Base-by-base conservation (phyloP, 2,329 filamentous ascomycete genomes). In the Fusarium bulbicola region DNA sequence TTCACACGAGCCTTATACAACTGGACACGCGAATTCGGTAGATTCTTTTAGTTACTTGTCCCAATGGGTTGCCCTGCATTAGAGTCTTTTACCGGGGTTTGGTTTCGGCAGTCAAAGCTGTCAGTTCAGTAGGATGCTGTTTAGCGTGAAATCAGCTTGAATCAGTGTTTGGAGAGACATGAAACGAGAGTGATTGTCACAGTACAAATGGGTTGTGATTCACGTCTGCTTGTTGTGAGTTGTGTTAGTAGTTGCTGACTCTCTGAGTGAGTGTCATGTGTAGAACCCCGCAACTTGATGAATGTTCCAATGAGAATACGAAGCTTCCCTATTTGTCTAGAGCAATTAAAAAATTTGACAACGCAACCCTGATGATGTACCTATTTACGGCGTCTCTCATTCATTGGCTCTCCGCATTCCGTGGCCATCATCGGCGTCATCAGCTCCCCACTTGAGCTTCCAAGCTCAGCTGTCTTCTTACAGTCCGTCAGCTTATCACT, bases 401-500 rank as follows among this genome's bases (percentile, higher is more conserved):
- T 70, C 58, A 66, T 70, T 70, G 66, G 66, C 52, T 69, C 59
- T 69, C 66, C 59, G 46, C 37, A 62, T 50, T 68, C 50, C 53
- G 36, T 43, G 45, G 43, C 26, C 57, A 63, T 65, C 62, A 65
- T 65, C 66, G 46, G 56, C 66, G 62, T 70, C 57, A 53, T 63
- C 71, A 62, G 57, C 69, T 74, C 67, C 63, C 59, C 63, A 65
- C 62, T 46, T 56, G 57, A 63, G 49, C 49, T 74, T 74, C 62
- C 54, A 66, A 70, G 58, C 59, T 72, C 61, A 53, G 46, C 46
- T 58, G 56, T 20, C 56, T 58, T 59, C 46, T 68, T 56, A 62
- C 60, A 59, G 64, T 26, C 32, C 47, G 68, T 75, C 65, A 73
- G 69, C 72, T 73, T 66, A 42, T 70, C 68, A 74, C 46, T 36